Evolutionary conservation across 108 stramenopile species (phyloP).

Genomic region (Skeletonema grethae): DNA sequence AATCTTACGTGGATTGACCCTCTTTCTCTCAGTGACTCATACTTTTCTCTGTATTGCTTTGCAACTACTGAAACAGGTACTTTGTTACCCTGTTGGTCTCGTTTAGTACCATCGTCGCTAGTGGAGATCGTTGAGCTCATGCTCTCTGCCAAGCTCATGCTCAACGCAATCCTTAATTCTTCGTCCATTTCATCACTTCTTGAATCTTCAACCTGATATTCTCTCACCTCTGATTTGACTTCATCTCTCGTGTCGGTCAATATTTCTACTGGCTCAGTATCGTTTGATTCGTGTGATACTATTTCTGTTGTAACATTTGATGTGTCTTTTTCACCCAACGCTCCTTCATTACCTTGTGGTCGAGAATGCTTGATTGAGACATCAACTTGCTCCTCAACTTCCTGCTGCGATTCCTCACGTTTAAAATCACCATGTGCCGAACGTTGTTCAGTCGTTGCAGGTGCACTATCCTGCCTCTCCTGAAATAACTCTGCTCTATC

Average conservation of each 20-base stretch:
- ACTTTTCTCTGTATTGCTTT: slow-evolving; percentile 53
- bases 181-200: neutral
- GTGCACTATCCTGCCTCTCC: neutral
- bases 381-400: neutral
- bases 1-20: slow-evolving; percentile 47
- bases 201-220: neutral
- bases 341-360: neutral
- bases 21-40: slow-evolving; percentile 33
- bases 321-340: neutral
- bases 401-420: neutral
- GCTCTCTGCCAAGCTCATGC: slow-evolving; percentile 42
- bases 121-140: neutral
- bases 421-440: neutral
- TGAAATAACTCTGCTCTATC: neutral
- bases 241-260: neutral
- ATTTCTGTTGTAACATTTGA: neutral
- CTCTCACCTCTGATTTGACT: neutral
- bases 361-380: too few relatives aligned
- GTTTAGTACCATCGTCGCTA: slow-evolving; percentile 2
- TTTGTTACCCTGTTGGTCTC: neutral
- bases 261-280: too few relatives aligned
- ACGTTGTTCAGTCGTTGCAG: neutral
- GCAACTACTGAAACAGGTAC: slow-evolving; percentile 26
- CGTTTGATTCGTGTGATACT: neutral
- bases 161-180: slow-evolving; percentile 54